A percentile compares a stretch with the other conserved stretches of the same genome.
These are phyloP conservation scores for Penicillium fimorum DNA, from an alignment of 495 filamentous ascomycete genomes.

Conservation along the genomic window DNA sequence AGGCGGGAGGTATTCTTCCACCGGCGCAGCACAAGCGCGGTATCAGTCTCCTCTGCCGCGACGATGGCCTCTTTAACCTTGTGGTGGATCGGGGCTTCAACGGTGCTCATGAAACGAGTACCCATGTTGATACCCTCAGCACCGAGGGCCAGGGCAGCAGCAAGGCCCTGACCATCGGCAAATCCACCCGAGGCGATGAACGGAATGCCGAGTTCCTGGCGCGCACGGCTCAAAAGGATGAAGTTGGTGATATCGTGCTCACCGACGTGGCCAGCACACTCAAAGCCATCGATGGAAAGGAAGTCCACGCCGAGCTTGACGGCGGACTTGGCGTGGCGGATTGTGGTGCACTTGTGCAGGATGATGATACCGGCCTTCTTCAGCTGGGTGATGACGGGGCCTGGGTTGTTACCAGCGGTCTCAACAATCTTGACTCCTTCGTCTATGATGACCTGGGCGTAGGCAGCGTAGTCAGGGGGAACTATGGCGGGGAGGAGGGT, in stretches of 20 bases:
- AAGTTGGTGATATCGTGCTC: constrained; percentile 98
- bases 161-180: constrained; percentile 90
- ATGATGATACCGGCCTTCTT: constrained; percentile 77
- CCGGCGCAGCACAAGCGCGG: constrained; percentile 78
- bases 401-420: constrained; percentile 93
- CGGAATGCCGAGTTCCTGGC: constrained; percentile 79
- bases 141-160: constrained; percentile 85
- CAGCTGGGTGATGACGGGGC: constrained; percentile 83
- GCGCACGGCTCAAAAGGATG: constrained; percentile 81
- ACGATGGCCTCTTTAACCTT: constrained; percentile 95
- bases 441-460: constrained; percentile 89
- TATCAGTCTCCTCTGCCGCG: constrained; percentile 83
- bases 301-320: constrained; percentile 97
- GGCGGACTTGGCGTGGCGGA: constrained; percentile 87
- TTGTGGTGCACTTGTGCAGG: constrained; percentile 97
- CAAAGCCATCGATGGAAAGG: constrained; percentile 93
- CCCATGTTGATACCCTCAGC: constrained; percentile 96
- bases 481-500: constrained; percentile 88
- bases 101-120: constrained; percentile 89
- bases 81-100: constrained; percentile 86
- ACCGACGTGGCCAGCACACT: constrained; percentile 95
- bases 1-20: constrained; percentile 92
- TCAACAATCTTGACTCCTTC: constrained; percentile 94
- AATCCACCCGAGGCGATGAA: constrained; percentile 97
- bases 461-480: constrained; percentile 88